Conservation (phyloP, 352 stramenopile species). For the Phytophthora sp. region DNA sequence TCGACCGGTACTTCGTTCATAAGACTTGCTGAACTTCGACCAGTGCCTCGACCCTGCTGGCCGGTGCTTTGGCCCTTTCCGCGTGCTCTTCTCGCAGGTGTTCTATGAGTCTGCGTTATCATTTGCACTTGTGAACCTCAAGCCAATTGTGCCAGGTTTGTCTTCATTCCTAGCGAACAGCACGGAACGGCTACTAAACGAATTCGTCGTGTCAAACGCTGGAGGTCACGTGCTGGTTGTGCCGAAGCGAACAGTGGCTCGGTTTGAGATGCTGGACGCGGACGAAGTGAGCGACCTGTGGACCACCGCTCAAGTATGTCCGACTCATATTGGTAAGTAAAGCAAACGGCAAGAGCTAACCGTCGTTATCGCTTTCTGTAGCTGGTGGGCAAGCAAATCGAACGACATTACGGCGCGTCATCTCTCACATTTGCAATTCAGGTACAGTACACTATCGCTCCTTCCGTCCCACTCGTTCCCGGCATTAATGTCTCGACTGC, state of each 20-base stretch:
- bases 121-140: constrained; percentile 93
- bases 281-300: constrained; percentile 93
- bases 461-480: neutral
- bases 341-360: neutral
- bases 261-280: constrained; percentile 75
- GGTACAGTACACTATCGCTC: too few relatives aligned
- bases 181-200: neutral
- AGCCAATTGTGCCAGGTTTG: constrained; percentile 90
- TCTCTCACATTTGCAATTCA: constrained; percentile 94
- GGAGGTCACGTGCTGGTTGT: constrained; percentile 91
- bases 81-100: constrained; percentile 52
- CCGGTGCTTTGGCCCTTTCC: constrained; percentile 54
- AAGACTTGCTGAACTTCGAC: constrained; percentile 50
- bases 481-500: neutral
- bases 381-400: constrained; percentile 76
- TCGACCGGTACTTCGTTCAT: neutral
- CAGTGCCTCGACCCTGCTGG: constrained; percentile 40
- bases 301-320: constrained; percentile 71
- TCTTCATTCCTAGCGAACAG: too few relatives aligned
- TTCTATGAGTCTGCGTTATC: constrained; percentile 66
- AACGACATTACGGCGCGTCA: constrained; percentile 67
- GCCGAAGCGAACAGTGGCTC: constrained; percentile 73
- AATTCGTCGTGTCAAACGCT: neutral
- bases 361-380: constrained; percentile 15
- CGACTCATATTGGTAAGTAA: neutral